A percentile compares a stretch with the other conserved stretches of the same genome.
These are phyloP conservation scores for Aspergillus ostianus DNA, from an alignment of 495 filamentous ascomycete genomes.

Conservation along the genomic window DNA sequence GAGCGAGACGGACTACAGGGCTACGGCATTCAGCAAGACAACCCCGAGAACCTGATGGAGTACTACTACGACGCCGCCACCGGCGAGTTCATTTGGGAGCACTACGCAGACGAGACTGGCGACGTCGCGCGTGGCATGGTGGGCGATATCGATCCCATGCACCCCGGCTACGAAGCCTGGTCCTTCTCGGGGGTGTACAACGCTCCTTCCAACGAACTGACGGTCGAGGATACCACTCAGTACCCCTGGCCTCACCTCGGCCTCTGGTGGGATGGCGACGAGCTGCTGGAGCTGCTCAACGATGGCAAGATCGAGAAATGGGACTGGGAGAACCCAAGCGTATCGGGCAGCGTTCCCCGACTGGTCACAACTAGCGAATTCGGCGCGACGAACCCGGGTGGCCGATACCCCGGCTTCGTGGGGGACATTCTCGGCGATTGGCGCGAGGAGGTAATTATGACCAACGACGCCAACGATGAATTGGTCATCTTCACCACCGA, in stretches of 20 bases:
- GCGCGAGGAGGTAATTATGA: slow-evolving; percentile 9
- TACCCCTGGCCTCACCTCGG: slow-evolving; percentile 8
- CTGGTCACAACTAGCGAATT: background rate
- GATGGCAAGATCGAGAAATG: slow-evolving; percentile 4
- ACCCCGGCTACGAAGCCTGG: slow-evolving; percentile 4
- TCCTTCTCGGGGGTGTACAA: slow-evolving; percentile 6
- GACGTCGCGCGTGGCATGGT: slow-evolving; percentile 8
- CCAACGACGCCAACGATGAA: slow-evolving; percentile 5
- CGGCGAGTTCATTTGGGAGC: slow-evolving; percentile 6
- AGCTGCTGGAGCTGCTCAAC: slow-evolving; percentile 5
- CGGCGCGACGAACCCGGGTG: background rate
- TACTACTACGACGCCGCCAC: slow-evolving; percentile 11
- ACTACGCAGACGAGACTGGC: slow-evolving; percentile 2
- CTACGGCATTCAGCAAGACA: slow-evolving; percentile 9
- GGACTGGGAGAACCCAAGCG: slow-evolving; percentile 5
- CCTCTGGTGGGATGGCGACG: slow-evolving; percentile 9
- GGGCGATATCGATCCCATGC: slow-evolving; percentile 6
- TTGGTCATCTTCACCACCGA: slow-evolving; percentile 13
- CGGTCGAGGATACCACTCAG: background rate
- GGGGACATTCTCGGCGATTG: slow-evolving; percentile 12
- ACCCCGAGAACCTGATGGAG: background rate
- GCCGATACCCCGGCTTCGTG: background rate
- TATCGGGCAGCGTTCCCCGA: background rate
- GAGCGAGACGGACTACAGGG: slow-evolving; percentile 9
- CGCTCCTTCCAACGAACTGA: background rate